phyloP scores from a whole-genome alignment of 331 rosid species.

The Acacia pycnantha region DNA sequence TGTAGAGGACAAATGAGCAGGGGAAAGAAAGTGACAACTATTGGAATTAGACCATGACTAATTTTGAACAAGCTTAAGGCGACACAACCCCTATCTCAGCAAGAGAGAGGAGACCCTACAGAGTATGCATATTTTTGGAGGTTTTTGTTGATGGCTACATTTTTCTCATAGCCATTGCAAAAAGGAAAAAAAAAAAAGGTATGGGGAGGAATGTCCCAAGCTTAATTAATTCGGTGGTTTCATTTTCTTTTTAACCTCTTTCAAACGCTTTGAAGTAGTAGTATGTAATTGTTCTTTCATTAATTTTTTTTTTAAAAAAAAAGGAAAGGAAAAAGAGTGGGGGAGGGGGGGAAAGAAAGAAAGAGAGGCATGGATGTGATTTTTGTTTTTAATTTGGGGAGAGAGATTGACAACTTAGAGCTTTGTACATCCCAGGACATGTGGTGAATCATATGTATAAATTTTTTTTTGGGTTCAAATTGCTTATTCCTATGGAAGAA shows the following conservation, averaged over 20 bases:
- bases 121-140: conserved; percentile 17
- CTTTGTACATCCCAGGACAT: conserved; percentile 33
- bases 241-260: not conserved
- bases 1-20: conserved; percentile 48
- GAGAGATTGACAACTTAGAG: conserved; percentile 18
- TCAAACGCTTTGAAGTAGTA: not conserved
- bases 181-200: not conserved
- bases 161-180: conserved; percentile 46
- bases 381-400: conserved; percentile 6
- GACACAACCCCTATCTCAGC: not conserved
- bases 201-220: not conserved
- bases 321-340: conserved; percentile 8
- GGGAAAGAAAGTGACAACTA: conserved; percentile 26
- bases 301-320: not conserved
- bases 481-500: conserved; percentile 31
- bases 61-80: conserved; percentile 22
- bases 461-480: not conserved
- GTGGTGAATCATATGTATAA: conserved; percentile 22
- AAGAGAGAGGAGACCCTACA: not conserved
- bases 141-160: conserved; percentile 35
- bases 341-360: not conserved
- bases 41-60: conserved; percentile 22
- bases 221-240: not conserved
- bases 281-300: not conserved
- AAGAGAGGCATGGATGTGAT: conserved; percentile 6